Evolutionary conservation across 2,329 filamentous ascomycete species (phyloP), one percentile per base, ranked within the genome.

Genomic region (Cercospora sp.): DNA sequence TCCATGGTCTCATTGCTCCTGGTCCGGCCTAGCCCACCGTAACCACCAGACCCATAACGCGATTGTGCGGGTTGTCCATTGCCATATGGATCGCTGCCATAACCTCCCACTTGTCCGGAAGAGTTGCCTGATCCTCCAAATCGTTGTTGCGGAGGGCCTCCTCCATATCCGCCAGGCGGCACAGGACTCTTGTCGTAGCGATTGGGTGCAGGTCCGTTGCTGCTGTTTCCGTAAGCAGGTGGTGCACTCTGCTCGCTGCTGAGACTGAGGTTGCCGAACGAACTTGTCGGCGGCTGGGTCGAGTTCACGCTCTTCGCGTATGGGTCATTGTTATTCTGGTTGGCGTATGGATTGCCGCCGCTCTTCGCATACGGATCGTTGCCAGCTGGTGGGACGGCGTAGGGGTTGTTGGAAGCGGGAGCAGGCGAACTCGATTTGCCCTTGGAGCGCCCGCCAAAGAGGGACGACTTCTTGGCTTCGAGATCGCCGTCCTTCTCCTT

Each of bases 361-460:
- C 67, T 67, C 33, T 67, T 70, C 16, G 73, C 72, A 60, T 75
- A 75, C 42, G 73, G 73, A 33, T 75, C 70, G 45, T 65, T 68
- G 57, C 65, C 69, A 16, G 71, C 39, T 60, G 75, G 74, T 5
- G 85, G 80, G 60, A 85, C 83, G 53, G 86, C 86, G 72, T 88
- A 88, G 26, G 87, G 87, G 75, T 89, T 87, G 30, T 80, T 80
- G 60, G 77, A 74, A 39, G 81, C 77, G 33, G 84, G 80, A 13
- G 73, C 68, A 30, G 83, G 81, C 30, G 85, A 80, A 64, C 81
- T 83, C 77, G 87, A 87, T 72, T 77, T 75, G 23, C 81, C 82
- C 77, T 86, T 87, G 61, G 82, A 83, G 70, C 84, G 81, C 71
- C 81, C 81, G 71, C 86, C 86, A 73, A 89, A 89, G 33, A 89